phyloP scores from a whole-genome alignment of 78 protist genomes.

The Protostelium mycophagum region DNA sequence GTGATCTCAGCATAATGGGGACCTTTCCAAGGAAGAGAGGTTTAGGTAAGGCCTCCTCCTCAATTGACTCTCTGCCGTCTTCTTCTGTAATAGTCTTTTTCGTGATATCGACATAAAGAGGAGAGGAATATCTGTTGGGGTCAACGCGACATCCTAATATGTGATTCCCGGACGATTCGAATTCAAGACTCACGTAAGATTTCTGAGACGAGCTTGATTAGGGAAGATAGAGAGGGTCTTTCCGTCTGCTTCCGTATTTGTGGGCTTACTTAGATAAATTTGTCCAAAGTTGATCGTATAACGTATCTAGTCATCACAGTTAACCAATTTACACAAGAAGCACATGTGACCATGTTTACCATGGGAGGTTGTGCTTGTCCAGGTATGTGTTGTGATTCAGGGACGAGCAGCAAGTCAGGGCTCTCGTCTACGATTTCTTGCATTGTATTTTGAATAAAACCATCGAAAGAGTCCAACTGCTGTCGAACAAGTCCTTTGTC shows the following conservation, averaged over 20 bases:
- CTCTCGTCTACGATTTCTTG: conserved; percentile 88
- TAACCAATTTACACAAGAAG: neutral
- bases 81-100: conserved; percentile 7
- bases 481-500: conserved; percentile 97
- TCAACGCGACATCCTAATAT: neutral
- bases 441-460: conserved; percentile 82
- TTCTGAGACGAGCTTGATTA: conserved; percentile 94
- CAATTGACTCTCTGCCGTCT: conserved; percentile 4
- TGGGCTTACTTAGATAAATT: conserved; percentile 67
- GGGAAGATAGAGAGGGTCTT: conserved; percentile 67
- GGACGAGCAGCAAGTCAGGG: conserved; percentile 55
- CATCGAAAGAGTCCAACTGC: conserved; percentile 97
- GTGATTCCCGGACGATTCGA: too few relatives aligned
- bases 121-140: conserved; percentile 46
- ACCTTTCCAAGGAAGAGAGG: conserved; percentile 76
- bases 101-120: conserved; percentile 60
- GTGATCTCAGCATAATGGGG: conserved; percentile 98
- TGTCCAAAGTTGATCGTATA: conserved; percentile 61
- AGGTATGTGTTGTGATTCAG: conserved; percentile 66
- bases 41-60: conserved; percentile 5
- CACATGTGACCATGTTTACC: neutral
- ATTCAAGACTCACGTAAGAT: conserved; percentile 84
- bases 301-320: neutral
- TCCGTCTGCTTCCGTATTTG: conserved; percentile 56
- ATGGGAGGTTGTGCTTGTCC: conserved; percentile 21